These are phyloP conservation scores for Pleoardoris graminearum DNA, from an alignment of 2,329 filamentous ascomycete genomes.

Conservation along the genomic window DNA sequence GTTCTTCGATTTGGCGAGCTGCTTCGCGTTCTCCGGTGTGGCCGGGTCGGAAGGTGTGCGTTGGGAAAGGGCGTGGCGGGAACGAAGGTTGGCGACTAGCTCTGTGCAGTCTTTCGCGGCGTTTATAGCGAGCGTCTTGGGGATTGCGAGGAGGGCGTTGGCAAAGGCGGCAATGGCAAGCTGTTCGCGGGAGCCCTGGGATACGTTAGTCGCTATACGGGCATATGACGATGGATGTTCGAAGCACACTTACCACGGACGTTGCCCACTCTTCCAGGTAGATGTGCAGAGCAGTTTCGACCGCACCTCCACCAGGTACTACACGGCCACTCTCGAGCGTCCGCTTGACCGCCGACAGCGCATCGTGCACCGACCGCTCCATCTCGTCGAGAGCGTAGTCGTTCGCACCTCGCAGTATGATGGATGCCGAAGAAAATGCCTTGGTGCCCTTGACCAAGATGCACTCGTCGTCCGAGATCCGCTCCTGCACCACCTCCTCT, in stretches of 20 bases:
- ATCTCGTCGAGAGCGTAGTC: conserved; percentile 98
- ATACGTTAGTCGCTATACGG: neutral
- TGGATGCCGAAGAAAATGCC: conserved; percentile 88
- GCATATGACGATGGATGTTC: neutral
- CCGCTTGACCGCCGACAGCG: conserved; percentile 93
- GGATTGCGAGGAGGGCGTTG: conserved; percentile 88
- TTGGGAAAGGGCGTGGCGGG: conserved; percentile 91
- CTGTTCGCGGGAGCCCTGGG: conserved; percentile 84
- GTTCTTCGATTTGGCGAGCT: conserved; percentile 87
- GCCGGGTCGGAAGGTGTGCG: conserved; percentile 74
- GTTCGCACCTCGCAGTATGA: conserved; percentile 93
- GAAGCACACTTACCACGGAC: conserved; percentile 69
- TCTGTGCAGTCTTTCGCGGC: conserved; percentile 96
- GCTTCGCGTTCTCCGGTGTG: conserved; percentile 78
- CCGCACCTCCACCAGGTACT: conserved; percentile 92
- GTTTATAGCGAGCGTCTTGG: conserved; percentile 95
- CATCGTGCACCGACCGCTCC: conserved; percentile 98
- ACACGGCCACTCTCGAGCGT: conserved; percentile 96
- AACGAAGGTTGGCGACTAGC: conserved; percentile 91
- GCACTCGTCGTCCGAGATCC: conserved; percentile 98
- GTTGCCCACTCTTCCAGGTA: conserved; percentile 98
- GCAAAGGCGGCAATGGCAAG: conserved; percentile 97
- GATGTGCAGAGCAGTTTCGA: conserved; percentile 98
- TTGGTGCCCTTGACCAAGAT: conserved; percentile 97
- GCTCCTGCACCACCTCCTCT: conserved; percentile 96